These are phyloP conservation scores for Symmetrospora coprosmae DNA, from an alignment of 768 basidiomycete species.

Conservation along the genomic window DNA sequence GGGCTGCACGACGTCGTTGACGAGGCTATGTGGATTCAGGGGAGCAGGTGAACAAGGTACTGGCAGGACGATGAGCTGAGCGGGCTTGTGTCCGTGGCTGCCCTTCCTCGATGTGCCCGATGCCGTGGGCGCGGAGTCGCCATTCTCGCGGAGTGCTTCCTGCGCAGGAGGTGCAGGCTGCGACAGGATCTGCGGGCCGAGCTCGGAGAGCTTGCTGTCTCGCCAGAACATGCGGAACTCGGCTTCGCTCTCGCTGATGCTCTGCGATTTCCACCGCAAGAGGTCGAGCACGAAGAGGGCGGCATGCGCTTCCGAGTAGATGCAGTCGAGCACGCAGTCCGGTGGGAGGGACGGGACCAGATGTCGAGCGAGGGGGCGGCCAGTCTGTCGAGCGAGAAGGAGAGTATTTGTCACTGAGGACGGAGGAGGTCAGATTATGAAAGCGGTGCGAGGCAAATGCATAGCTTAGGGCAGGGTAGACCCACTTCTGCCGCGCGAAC, in stretches of 20 bases:
- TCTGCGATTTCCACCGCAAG: conserved; percentile 6
- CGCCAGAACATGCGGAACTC: conserved; percentile 23
- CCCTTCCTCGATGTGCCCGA: no score
- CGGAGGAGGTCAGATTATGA: not conserved
- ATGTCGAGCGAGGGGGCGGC: conserved; percentile 1
- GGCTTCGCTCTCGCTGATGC: conserved; percentile 12
- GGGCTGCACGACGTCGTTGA: no score
- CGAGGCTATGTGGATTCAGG: no score
- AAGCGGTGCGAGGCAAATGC: not conserved
- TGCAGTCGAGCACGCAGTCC: conserved; percentile 20
- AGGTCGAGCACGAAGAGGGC: conserved; percentile 6
- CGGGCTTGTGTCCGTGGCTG: not conserved
- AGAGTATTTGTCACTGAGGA: conserved; percentile 10
- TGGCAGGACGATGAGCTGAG: conserved; percentile 14
- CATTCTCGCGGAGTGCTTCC: no score
- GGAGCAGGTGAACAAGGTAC: conserved; percentile 8
- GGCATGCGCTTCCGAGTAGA: conserved; percentile 2
- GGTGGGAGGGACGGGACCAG: not conserved
- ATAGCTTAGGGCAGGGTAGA: not conserved
- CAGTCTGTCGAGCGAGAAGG: conserved; percentile 12
- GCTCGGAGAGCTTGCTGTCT: conserved; percentile 10
- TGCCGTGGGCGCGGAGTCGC: no score
- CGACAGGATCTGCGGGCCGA: not conserved
- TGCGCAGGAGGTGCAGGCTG: no score
- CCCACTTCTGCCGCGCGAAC: not conserved